A percentile compares a stretch with the other conserved stretches of the same genome.
These are phyloP conservation scores for Pythium graminicola DNA, from an alignment of 352 stramenopile genomes.

Conservation along the genomic window DNA sequence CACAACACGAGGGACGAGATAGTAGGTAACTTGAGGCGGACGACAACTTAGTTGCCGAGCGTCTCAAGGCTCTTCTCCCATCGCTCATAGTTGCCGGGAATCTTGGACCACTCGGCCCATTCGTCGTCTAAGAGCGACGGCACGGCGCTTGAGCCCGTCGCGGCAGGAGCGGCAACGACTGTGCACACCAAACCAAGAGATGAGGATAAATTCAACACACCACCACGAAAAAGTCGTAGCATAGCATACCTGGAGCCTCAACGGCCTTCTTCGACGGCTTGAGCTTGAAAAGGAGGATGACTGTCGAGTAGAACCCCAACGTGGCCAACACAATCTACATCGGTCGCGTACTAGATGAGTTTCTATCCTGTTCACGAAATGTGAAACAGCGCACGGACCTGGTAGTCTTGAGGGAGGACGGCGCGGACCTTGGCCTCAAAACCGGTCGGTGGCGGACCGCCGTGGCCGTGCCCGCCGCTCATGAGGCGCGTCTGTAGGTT, in stretches of 20 bases:
- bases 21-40: neutral
- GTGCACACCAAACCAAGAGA: slow-evolving; percentile 7
- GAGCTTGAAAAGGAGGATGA: slow-evolving; percentile 81
- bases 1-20: too few relatives aligned
- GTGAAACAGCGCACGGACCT: slow-evolving; percentile 35
- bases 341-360: too few relatives aligned
- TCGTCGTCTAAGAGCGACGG: slow-evolving; percentile 81
- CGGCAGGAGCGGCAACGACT: slow-evolving; percentile 29
- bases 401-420: slow-evolving; percentile 79
- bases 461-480: slow-evolving; percentile 57
- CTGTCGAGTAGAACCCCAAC: slow-evolving; percentile 68
- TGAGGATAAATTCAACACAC: too few relatives aligned
- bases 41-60: slow-evolving; percentile 59
- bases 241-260: slow-evolving; percentile 39
- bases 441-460: slow-evolving; percentile 49
- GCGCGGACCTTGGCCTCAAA: slow-evolving; percentile 83
- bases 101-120: slow-evolving; percentile 83
- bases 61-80: slow-evolving; percentile 87
- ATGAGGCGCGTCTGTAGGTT: slow-evolving; percentile 64
- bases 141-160: slow-evolving; percentile 49
- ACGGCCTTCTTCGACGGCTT: slow-evolving; percentile 73
- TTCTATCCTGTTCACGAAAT: neutral
- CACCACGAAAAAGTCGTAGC: neutral
- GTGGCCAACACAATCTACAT: slow-evolving; percentile 79
- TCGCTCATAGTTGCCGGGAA: slow-evolving; percentile 76